Evolutionary conservation across 371 early-diverging fungal species (phyloP), one percentile per base, ranked within the genome.

Genomic region (Saksenaea vasiformis): DNA sequence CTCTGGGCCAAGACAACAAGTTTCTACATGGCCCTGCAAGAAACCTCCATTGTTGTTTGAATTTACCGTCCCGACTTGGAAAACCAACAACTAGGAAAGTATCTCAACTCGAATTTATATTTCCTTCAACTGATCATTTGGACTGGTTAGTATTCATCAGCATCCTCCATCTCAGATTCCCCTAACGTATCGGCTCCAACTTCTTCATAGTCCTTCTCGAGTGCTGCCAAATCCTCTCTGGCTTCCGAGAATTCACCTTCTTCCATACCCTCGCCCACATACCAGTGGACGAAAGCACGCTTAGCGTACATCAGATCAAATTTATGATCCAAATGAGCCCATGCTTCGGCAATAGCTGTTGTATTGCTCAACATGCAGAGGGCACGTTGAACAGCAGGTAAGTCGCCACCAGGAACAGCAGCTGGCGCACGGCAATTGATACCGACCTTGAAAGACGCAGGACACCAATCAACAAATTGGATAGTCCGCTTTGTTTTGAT

Each of bases 141-240:
- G 7, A 31, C 7, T 31, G 31, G 31, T 61, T 65, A 69, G 58
- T 65, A 65, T 77, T 71, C 67, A 26, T 31, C 69, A 11, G 22
- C 89, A 60, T 89, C 91, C 54, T 83, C 90, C 64, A 84, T 86
- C 41, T 71, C 72, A 15, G 67, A 67, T 13, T 71, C 67, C 39
- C 68, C 72, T 44, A 82, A 78, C 24, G 93, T 89, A 82, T 95
- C 96, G 71, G 91, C 85, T 62, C 92, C 94, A 66, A 96, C 95
- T 82, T 95, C 95, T 78, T 95, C 95, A 86, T 98, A 99, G 82
- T 99, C 98, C 88, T 94, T 93, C 86, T 98, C 98, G 61, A 99
- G 93, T 54, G 96, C 95, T 70, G 97, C 98, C 83, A 99, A 87
- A 79, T 99, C 96, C 85, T 99, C 97, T 79, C 98, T 93, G 65